Evolutionary conservation across 2,329 filamentous ascomycete species (phyloP), one percentile per base, ranked within the genome.

Genomic region (Xylaria sp.): DNA sequence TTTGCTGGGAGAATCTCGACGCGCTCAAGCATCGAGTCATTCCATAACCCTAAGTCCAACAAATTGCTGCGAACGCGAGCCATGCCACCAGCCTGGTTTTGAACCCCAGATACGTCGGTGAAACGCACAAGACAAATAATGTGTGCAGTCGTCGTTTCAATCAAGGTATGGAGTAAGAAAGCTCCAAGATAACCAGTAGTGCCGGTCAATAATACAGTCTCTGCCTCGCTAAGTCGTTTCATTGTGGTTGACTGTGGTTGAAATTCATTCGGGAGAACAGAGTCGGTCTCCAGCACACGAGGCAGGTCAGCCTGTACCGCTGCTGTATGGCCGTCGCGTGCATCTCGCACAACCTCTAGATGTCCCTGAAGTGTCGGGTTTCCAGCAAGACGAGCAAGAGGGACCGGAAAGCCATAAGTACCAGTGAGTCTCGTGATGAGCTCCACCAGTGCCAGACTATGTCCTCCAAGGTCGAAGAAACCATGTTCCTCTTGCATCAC

Each of bases 381-480:
- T 48, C 91, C 91, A 1, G 91, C 92, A 16, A 95, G 86, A 51
- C 90, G 89, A 60, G 86, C 87, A 21, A 94, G 85, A 2, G 92
- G 90, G 1, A 95, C 87, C 0, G 90, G 87, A 77, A 94, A 92
- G 4, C 91, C 92, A 74, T 93, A 93, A 0, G 86, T 86, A 67
- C 88, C 88, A 0, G 91, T 89, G 16, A 94, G 78, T 40, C 89
- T 88, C 29, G 89, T 89, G n/a, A 92, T 89, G 29, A 95, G 84
- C 69, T 93, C 91, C 0, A 92, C 92, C n/a, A 95, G 86, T 1
- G 89, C 89, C 62, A 95, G 81, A 0, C 92, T 94, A 79, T 95
- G 92, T 0, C 92, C 92, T 42, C 92, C 92, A 1, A 95, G 82
- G 69, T 94, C 92, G 77, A 94, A 95, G 79, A 95, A 95, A 78